These are phyloP conservation scores for Perkinsus olseni DNA, from an alignment of 169 alveolate genomes.

Conservation along the genomic window DNA sequence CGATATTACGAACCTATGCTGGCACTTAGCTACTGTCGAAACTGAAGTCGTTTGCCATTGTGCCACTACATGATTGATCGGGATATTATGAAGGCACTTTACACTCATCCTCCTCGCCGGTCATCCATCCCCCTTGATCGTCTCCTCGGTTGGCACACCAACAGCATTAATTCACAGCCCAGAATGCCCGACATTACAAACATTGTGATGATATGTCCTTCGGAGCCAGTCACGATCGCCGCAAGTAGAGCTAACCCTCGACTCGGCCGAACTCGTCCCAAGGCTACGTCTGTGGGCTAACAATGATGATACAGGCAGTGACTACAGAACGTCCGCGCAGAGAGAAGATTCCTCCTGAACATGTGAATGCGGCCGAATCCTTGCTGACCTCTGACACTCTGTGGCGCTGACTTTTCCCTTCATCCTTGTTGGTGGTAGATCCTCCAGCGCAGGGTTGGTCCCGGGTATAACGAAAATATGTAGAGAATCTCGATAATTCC, in stretches of 20 bases:
- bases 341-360: neutral
- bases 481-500: neutral
- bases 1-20: no score
- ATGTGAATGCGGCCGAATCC: neutral
- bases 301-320: neutral
- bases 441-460: neutral
- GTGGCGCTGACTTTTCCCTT: neutral
- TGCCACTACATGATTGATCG: no score
- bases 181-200: neutral
- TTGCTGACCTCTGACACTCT: neutral
- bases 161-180: neutral
- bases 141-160: neutral
- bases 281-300: neutral
- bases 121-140: neutral
- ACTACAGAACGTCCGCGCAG: neutral
- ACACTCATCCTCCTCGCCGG: neutral
- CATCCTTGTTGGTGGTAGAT: neutral
- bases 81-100: no score
- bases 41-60: no score
- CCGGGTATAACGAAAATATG: neutral
- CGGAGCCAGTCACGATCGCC: neutral
- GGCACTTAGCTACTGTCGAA: no score
- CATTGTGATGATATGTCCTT: neutral
- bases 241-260: neutral
- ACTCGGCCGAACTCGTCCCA: neutral